A percentile compares a stretch with the other conserved stretches of the same genome.
These are phyloP conservation scores for Xylaria acuta DNA, from an alignment of 495 filamentous ascomycete species.

Conservation along the genomic window DNA sequence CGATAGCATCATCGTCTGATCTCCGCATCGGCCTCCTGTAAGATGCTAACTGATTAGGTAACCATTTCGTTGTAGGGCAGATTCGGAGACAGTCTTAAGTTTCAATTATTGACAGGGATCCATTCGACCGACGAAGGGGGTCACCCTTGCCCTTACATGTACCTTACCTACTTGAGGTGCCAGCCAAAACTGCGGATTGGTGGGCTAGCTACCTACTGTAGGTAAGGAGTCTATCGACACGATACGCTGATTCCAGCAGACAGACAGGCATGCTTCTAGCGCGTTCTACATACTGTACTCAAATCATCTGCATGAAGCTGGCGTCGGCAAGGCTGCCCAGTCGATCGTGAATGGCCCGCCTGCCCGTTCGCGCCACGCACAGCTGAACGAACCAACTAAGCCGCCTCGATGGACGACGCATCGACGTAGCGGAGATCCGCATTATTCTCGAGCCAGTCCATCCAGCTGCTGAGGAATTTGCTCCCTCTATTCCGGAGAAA, in stretches of 20 bases:
- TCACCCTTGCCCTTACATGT: not conserved
- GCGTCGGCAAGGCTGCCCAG: slow-evolving; percentile 7
- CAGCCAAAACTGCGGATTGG: slow-evolving; percentile 8
- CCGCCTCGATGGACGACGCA: slow-evolving; percentile 57
- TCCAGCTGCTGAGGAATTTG: slow-evolving; percentile 85
- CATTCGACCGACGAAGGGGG: not conserved
- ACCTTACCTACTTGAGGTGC: slow-evolving; percentile 8
- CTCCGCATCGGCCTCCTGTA: slow-evolving; percentile 8
- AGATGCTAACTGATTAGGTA: not conserved
- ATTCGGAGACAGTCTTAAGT: slow-evolving; percentile 13
- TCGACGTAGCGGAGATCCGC: slow-evolving; percentile 87
- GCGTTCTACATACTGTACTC: slow-evolving; percentile 1
- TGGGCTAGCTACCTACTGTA: not conserved
- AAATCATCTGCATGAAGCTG: slow-evolving; percentile 13
- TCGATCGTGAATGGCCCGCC: slow-evolving; percentile 18
- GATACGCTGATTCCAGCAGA: not conserved
- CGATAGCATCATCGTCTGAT: slow-evolving; percentile 24
- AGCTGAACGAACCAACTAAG: slow-evolving; percentile 23
- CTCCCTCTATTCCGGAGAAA: slow-evolving; percentile 64
- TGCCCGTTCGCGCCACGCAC: slow-evolving; percentile 21
- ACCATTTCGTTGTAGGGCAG: not conserved
- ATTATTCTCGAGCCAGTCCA: slow-evolving; percentile 83
- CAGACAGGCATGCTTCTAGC: not conserved
- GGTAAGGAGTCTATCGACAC: too few relatives aligned
- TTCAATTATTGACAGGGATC: slow-evolving; percentile 14